Evolutionary conservation across 441 rosid species (phyloP), one percentile per base, ranked within the genome.

Genomic region (Pelargonium cotyledonis): DNA sequence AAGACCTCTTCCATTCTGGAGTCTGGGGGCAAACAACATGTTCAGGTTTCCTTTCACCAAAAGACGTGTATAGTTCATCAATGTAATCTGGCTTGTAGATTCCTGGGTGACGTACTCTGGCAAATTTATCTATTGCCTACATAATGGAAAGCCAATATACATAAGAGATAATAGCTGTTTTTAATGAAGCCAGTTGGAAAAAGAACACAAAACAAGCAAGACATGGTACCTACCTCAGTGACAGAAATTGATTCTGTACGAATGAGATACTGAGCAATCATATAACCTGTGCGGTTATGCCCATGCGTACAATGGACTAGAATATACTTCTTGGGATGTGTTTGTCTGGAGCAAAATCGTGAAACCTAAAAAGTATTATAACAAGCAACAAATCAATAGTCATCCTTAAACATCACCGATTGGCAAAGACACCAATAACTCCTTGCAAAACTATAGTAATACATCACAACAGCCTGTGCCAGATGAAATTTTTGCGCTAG

Each of bases 301-400:
- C 99, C 99, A 79, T 96, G 99, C 0, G 99, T 96, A 75, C 99
- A 96, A 75, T 96, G 99, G 75, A 95, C 99, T 57, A 95, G 94
- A 66, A 95, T 80, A 72, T 78, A 82, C 81, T 89, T 91, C 87
- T 91, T 92, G 23, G 91, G 60, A 68, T 76, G 86, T 78, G 88
- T 90, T 75, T 87, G 96, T 70, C 86, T 87, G 68, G 63, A 66
- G 40, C 38, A 23, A 61, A 61, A 61, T 10, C 11, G 64, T 61
- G 40, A 61, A 61, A 61, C 64, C 64, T 61, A 23, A 11, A n/a
- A 61, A 29, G 8, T 10, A 58, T 58, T 58, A 29, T 58, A 26
- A 61, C 38, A 26, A 61, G 64, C 64, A 61, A 21, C 64, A 61
- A 23, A 8, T 44, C 14, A 44, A 44, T 1, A 61, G 38, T 26